Conservation (phyloP, 2,329 filamentous ascomycete species). For the Dactylella cylindrospora region DNA sequence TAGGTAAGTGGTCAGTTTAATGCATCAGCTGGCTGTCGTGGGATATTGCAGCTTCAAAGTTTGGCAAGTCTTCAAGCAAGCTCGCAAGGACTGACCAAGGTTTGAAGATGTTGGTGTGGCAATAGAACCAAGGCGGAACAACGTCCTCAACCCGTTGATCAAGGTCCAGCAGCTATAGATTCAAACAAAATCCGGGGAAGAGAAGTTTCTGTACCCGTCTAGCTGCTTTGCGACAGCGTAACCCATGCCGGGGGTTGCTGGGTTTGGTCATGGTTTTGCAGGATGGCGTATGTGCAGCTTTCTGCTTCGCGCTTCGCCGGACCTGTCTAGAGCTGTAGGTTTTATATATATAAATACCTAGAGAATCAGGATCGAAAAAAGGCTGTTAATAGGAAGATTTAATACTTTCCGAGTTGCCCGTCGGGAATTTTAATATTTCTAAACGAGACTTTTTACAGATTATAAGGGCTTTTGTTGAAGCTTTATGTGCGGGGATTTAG, state of each 20-base stretch:
- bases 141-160: neutral
- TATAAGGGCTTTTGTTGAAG: constrained; percentile 25
- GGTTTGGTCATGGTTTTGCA: too few relatives aligned
- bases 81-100: too few relatives aligned
- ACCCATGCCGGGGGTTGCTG: too few relatives aligned
- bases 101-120: neutral
- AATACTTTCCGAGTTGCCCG: constrained; percentile 30
- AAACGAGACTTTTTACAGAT: too few relatives aligned
- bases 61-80: neutral
- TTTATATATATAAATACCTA: too few relatives aligned
- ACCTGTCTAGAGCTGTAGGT: too few relatives aligned
- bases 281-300: too few relatives aligned
- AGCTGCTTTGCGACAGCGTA: constrained; percentile 5
- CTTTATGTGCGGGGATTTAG: constrained; percentile 14
- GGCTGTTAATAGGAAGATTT: constrained; percentile 16
- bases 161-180: neutral
- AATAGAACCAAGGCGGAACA: neutral
- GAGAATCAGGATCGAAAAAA: constrained; percentile 3
- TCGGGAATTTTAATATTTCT: constrained; percentile 32
- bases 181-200: constrained; percentile 34
- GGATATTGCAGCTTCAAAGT: neutral
- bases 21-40: too few relatives aligned
- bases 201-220: constrained; percentile 3
- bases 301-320: too few relatives aligned
- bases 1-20: too few relatives aligned